phyloP scores from a whole-genome alignment of 352 stramenopile genomes.

The Phytophthora idaei region DNA sequence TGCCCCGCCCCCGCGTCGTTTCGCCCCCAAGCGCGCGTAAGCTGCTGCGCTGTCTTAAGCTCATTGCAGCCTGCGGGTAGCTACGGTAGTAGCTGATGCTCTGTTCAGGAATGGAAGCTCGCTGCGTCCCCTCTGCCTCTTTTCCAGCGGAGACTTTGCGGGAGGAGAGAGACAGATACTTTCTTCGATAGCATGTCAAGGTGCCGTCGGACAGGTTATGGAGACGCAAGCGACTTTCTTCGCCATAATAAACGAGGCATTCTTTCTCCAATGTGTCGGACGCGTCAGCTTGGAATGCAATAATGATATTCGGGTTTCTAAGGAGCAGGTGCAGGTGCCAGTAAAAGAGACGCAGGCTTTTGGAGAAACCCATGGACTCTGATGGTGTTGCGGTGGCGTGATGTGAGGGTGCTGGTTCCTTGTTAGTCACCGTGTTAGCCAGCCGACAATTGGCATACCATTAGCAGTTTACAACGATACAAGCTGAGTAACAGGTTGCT shows the following conservation, averaged over 20 bases:
- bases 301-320: slow-evolving; percentile 1
- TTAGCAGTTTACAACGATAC: no score
- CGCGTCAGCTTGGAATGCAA: slow-evolving; percentile 22
- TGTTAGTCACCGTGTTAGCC: no score
- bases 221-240: slow-evolving; percentile 16
- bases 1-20: slow-evolving; percentile 90
- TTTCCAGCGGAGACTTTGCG: slow-evolving; percentile 2
- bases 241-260: slow-evolving; percentile 52
- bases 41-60: slow-evolving; percentile 24
- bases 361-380: not conserved
- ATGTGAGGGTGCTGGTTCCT: no score
- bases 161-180: not conserved
- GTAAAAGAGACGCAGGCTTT: not conserved
- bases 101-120: slow-evolving; percentile 25
- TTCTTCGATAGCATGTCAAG: slow-evolving; percentile 5
- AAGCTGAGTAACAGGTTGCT: no score
- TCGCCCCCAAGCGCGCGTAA: slow-evolving; percentile 75
- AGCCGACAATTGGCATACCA: no score
- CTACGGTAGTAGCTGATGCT: slow-evolving; percentile 31
- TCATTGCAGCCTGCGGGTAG: slow-evolving; percentile 6
- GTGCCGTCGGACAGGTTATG: slow-evolving; percentile 11
- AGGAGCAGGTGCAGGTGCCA: slow-evolving; percentile 3
- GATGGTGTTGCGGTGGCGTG: no score
- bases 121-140: slow-evolving; percentile 1
- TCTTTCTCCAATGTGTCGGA: slow-evolving; percentile 50